Evolutionary conservation across 257 asterid species (phyloP).

Genomic region (Solanum arcanum): DNA sequence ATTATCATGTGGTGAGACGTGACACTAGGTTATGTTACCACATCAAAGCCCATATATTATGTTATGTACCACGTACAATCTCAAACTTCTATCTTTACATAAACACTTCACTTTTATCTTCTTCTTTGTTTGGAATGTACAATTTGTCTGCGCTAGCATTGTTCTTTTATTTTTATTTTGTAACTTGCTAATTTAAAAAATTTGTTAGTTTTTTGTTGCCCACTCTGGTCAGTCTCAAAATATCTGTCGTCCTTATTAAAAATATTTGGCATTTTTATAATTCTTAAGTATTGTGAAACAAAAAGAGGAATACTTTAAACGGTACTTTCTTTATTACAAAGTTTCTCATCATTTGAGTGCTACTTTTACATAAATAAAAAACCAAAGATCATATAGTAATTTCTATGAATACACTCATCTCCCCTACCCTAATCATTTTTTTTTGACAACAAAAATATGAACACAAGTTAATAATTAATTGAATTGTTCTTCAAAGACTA

Average conservation of each 20-base stretch:
- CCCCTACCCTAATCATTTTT: background rate
- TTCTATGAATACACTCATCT: background rate
- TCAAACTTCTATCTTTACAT: too few species aligned
- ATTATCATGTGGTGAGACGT: too few species aligned
- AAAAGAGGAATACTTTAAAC: too few species aligned
- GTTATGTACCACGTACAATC: too few species aligned
- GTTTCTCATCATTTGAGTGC: background rate
- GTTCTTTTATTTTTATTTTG: background rate
- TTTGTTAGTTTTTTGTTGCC: background rate
- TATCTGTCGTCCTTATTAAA: background rate
- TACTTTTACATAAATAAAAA: background rate
- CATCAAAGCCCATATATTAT: too few species aligned
- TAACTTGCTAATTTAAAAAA: background rate
- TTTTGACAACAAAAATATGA: background rate
- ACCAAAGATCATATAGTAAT: background rate
- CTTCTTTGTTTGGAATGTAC: too few species aligned
- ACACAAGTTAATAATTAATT: background rate
- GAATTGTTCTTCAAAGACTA: background rate
- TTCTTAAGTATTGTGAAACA: too few species aligned
- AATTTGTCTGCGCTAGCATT: too few species aligned
- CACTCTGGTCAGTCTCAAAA: background rate
- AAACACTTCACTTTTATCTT: too few species aligned
- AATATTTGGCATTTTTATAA: too few species aligned
- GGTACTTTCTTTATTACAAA: background rate
- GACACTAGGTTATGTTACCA: too few species aligned